A percentile compares a stretch with the other conserved stretches of the same genome.
Evolutionary conservation across 306 rosid genomes (phyloP).

Genomic region (Quercus engelmannii): DNA sequence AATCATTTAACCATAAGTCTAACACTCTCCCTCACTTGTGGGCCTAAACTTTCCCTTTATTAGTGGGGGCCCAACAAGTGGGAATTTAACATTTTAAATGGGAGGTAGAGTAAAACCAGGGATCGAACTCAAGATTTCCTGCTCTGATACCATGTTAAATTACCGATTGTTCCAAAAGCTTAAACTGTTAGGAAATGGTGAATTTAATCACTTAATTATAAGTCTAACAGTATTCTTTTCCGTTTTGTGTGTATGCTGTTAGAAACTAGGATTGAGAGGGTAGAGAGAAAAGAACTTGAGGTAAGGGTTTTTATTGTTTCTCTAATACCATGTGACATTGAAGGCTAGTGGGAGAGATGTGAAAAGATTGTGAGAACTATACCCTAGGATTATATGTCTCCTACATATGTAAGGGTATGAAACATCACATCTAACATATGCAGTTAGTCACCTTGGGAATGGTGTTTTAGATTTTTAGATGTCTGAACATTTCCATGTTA

Average conservation of each 20-base stretch:
- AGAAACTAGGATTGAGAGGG: neutral
- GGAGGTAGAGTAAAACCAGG: too few relatives aligned
- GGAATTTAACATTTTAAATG: too few relatives aligned
- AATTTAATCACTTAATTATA: too few relatives aligned
- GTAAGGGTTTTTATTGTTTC: neutral
- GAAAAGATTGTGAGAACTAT: neutral
- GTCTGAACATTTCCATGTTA: neutral
- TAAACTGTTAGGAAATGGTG: too few relatives aligned
- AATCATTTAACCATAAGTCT: too few relatives aligned
- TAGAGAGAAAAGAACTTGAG: neutral
- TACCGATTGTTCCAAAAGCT: too few relatives aligned
- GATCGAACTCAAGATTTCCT: too few relatives aligned
- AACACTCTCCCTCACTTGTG: too few relatives aligned
- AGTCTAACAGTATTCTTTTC: neutral
- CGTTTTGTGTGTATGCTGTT: neutral
- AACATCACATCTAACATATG: neutral
- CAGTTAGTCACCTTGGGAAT: neutral
- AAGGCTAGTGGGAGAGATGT: neutral
- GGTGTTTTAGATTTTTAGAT: neutral
- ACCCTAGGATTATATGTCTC: neutral
- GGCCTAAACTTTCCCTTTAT: too few relatives aligned
- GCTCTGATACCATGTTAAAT: too few relatives aligned
- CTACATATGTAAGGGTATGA: neutral
- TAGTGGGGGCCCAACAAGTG: too few relatives aligned
- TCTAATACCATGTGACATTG: neutral